Conservation (phyloP, 352 stramenopile species). For the Globisporangium ultimum region DNA sequence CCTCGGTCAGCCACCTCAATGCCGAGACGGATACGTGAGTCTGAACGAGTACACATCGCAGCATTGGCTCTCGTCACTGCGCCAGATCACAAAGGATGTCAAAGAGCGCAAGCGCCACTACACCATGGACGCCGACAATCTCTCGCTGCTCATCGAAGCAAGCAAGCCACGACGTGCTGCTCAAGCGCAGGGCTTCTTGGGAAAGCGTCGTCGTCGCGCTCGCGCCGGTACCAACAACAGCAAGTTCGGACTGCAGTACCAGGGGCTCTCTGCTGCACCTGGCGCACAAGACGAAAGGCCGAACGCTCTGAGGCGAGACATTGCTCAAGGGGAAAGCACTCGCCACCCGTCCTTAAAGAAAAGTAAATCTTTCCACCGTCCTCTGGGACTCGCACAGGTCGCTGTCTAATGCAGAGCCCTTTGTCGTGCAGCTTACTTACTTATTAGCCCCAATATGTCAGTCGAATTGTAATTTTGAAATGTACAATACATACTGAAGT, state of each 20-base stretch:
- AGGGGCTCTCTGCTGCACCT: not conserved
- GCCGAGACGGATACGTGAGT: slow-evolving; percentile 58
- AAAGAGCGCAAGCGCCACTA: slow-evolving; percentile 24
- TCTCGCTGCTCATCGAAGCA: slow-evolving; percentile 9
- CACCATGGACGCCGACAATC: slow-evolving; percentile 21
- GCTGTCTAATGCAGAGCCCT: slow-evolving; percentile 1
- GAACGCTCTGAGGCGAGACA: slow-evolving; percentile 2
- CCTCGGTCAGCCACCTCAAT: slow-evolving; percentile 57
- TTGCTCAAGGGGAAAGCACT: slow-evolving; percentile 55
- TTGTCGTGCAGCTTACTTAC: slow-evolving; percentile 4
- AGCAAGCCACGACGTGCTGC: not conserved
- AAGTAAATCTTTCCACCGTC: slow-evolving; percentile 17
- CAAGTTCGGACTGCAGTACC: not conserved
- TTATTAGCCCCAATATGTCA: not conserved
- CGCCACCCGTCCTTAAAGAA: slow-evolving; percentile 27
- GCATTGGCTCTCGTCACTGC: slow-evolving; percentile 56
- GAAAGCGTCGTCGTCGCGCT: slow-evolving; percentile 1
- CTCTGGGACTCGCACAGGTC: not conserved
- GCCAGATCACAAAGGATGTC: slow-evolving; percentile 48
- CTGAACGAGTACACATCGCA: slow-evolving; percentile 72
- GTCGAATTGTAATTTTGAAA: not conserved
- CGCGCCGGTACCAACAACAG: not conserved
- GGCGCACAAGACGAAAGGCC: not conserved
- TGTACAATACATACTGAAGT: not conserved
- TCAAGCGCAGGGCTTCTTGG: not conserved